Conservation (phyloP, 805 yeast genomes). For the Scheffersomyces amazonensis region DNA sequence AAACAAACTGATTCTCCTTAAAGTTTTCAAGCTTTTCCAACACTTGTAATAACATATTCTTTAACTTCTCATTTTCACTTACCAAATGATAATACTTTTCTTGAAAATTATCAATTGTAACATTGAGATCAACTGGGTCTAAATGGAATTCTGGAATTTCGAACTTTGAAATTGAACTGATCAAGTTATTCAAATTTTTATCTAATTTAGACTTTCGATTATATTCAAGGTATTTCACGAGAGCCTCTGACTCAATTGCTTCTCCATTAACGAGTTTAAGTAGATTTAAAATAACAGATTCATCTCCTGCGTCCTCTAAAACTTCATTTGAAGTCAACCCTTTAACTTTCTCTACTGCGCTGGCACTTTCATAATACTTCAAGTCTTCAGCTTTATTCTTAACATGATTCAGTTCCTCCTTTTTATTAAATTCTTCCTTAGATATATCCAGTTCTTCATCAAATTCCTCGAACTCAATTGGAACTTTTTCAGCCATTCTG, state of each 20-base stretch:
- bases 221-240: neutral
- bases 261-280: neutral
- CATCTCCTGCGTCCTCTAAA: neutral
- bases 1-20: too few species aligned
- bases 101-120: neutral
- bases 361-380: too few species aligned
- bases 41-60: neutral
- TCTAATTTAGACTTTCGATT: neutral
- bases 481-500: too few species aligned
- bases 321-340: too few species aligned
- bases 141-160: neutral
- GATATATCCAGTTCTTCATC: neutral
- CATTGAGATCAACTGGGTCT: neutral
- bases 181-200: neutral
- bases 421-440: too few species aligned
- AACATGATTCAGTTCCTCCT: too few species aligned
- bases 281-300: neutral
- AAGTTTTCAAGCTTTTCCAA: too few species aligned
- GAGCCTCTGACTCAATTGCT: too few species aligned
- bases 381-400: too few species aligned
- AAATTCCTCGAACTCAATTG: too few species aligned
- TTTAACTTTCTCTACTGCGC: too few species aligned
- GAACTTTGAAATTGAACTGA: neutral
- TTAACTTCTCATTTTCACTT: neutral
- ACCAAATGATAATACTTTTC: neutral